These are phyloP conservation scores for Penicillium rolfsii DNA, from an alignment of 2,329 filamentous ascomycete genomes.

Conservation along the genomic window DNA sequence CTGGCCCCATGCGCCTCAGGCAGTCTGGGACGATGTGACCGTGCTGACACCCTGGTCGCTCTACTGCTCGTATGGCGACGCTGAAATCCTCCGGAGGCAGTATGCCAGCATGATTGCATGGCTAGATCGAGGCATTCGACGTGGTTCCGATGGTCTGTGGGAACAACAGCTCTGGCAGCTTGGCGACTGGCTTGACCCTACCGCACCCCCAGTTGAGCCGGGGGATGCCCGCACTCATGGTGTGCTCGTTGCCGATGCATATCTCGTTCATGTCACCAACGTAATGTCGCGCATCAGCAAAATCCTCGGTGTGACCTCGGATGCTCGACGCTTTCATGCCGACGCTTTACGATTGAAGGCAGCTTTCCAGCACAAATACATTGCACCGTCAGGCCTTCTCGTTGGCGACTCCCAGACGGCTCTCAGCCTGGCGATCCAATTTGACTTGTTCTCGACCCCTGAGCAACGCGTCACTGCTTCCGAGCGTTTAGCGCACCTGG, in stretches of 20 bases:
- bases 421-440: slow-evolving; percentile 29
- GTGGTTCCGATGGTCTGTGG: slow-evolving; percentile 14
- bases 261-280: slow-evolving; percentile 40
- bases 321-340: not conserved
- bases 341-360: slow-evolving; percentile 29
- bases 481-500: slow-evolving; percentile 1
- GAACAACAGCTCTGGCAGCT: slow-evolving; percentile 10
- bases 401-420: slow-evolving; percentile 40
- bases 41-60: slow-evolving; percentile 15
- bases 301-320: not conserved
- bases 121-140: slow-evolving; percentile 11
- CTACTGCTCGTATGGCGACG: slow-evolving; percentile 15
- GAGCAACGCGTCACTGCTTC: slow-evolving; percentile 16
- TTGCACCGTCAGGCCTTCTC: slow-evolving; percentile 33
- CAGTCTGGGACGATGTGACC: slow-evolving; percentile 16
- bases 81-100: slow-evolving; percentile 7
- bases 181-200: slow-evolving; percentile 48
- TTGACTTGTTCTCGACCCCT: slow-evolving; percentile 26
- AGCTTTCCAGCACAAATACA: slow-evolving; percentile 37
- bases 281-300: not conserved
- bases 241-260: slow-evolving; percentile 45
- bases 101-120: slow-evolving; percentile 16
- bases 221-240: slow-evolving; percentile 38
- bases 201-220: slow-evolving; percentile 40
- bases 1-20: slow-evolving; percentile 13